A percentile compares a stretch with the other conserved stretches of the same genome.
These are phyloP conservation scores for Jamesozyma lodderae DNA, from an alignment of 805 yeast species.

Conservation along the genomic window DNA sequence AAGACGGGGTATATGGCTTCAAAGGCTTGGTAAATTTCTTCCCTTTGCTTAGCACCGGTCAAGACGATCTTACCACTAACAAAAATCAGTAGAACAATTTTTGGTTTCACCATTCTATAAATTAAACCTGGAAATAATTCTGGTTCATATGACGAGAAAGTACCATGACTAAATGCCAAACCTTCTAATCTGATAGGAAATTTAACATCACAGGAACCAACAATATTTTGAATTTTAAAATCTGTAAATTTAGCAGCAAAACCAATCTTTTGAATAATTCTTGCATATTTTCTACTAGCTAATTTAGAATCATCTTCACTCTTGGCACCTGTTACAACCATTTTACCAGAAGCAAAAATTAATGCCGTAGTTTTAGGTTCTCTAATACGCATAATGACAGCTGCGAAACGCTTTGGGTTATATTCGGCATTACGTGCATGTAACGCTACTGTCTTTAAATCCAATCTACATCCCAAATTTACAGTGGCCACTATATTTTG, in stretches of 20 bases:
- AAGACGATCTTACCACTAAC: constrained; percentile 96
- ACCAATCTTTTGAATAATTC: constrained; percentile 95
- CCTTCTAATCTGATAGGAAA: constrained; percentile 97
- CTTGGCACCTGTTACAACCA: constrained; percentile 99
- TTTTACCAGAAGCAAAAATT: constrained; percentile 96
- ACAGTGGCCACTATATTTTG: constrained; percentile 98
- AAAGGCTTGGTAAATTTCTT: constrained; percentile 95
- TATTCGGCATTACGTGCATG: constrained; percentile 99
- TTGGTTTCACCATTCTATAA: constrained; percentile 99
- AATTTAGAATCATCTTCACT: constrained; percentile 97
- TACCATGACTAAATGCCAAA: constrained; percentile 94
- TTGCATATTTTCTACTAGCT: constrained; percentile 94
- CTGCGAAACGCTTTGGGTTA: constrained; percentile 98
- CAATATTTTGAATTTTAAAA: constrained; percentile 95
- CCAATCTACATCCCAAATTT: constrained; percentile 89
- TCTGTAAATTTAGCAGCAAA: constrained; percentile 97
- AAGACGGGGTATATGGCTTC: constrained; percentile 97
- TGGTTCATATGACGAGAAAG: constrained; percentile 97
- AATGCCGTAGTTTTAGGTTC: constrained; percentile 98
- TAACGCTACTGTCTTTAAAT: constrained; percentile 90
- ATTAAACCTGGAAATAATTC: constrained; percentile 96
- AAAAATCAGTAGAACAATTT: constrained; percentile 88
- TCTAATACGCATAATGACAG: constrained; percentile 97
- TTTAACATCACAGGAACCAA: constrained; percentile 97
- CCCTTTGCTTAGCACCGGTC: constrained; percentile 98